Base-by-base conservation (phyloP, 2,329 filamentous ascomycete species). In the Botrytis deweyae region DNA sequence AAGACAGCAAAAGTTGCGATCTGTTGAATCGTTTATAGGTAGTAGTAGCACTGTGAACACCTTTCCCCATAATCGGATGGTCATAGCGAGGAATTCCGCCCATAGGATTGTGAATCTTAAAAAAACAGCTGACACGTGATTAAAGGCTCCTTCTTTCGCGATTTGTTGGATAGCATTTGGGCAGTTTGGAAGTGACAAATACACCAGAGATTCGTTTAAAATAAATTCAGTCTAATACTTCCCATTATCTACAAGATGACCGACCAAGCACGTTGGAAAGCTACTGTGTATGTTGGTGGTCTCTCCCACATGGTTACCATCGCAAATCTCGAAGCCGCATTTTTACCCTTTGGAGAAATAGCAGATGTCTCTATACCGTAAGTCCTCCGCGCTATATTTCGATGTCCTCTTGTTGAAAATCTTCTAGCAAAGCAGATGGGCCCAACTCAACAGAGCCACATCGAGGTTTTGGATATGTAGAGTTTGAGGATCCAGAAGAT, bases 291-390 rank as follows among this genome's bases (percentile, higher is more conserved):
- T 81, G 93, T 99, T 70, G 95, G 95, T 76, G 95, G 95, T 46
- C 89, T 99, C 69, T 91, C 96, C 78, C 89, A 91, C 76, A 87
- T 90, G 70, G 94, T 97, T 74, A 95, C 91, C 20, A 86, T 87
- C 55, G 88, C 89, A 75, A 93, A 91, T 75, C 86, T 99, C 65
- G 91, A 94, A 79, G 93, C 97, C 80, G 95, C 95, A 72, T 99
- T 99, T 84, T 89, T 99, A 73, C 96, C 97, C 0, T 99, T 99
- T 82, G 96, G 97, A 80, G 95, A 98, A 82, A 95, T 99, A 76
- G 90, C 93, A 77, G 94, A 98, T 81, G 91, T 99, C 77, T 92
- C 93, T 68, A 85, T 99, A 25, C 96, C 96, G 80, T 80, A 73
- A 77, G 78, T 79, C 29, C 40, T 29, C 14, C 12, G 20, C n/a